Percentiles rank a stretch among this genome's conserved stretches.
phyloP scores from a whole-genome alignment of 2,329 filamentous ascomycete genomes.

The Arthroderma uncinatum region DNA sequence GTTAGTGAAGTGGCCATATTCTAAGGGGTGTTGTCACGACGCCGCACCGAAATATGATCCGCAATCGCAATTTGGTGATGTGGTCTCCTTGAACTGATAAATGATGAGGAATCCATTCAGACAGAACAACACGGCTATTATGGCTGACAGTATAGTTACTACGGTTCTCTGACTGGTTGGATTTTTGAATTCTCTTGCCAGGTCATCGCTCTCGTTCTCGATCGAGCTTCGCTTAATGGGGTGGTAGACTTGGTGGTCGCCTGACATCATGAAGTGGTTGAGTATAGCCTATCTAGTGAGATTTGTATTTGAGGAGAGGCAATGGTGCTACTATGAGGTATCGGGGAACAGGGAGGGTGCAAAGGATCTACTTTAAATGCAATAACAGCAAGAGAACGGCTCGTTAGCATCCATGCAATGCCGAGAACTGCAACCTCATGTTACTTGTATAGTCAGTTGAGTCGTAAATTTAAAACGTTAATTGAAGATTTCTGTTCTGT shows the following conservation, averaged over 20 bases:
- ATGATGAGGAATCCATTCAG: background rate
- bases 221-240: background rate
- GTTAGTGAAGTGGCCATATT: background rate
- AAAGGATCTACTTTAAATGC: too few species aligned
- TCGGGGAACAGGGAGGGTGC: too few species aligned
- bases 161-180: background rate
- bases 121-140: background rate
- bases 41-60: background rate
- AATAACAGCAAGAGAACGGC: too few species aligned
- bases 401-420: too few species aligned
- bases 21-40: background rate
- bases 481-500: too few species aligned
- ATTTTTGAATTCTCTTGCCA: background rate
- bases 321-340: too few species aligned
- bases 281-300: background rate
- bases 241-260: background rate
- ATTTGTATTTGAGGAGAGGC: background rate
- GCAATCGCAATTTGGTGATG: background rate
- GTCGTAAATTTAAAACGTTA: too few species aligned
- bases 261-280: background rate
- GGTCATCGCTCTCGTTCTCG: background rate
- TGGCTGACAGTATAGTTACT: background rate
- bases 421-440: too few species aligned
- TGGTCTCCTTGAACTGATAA: background rate
- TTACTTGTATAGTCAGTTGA: too few species aligned